These are phyloP conservation scores for Ophiostoma sp. DNA, from an alignment of 2,329 filamentous ascomycete species.

Conservation along the genomic window DNA sequence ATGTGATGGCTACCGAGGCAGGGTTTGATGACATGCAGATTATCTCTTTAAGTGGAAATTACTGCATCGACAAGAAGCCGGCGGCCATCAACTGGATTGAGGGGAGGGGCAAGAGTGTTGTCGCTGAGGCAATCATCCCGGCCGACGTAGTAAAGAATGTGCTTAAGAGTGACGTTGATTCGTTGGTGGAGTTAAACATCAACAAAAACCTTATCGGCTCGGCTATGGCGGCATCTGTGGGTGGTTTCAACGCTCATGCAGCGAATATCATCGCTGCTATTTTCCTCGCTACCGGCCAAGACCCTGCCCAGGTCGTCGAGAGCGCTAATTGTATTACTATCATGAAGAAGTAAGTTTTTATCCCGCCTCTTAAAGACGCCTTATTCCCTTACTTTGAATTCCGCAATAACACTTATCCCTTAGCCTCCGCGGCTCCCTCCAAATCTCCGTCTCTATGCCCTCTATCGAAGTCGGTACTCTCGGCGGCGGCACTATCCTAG, in stretches of 20 bases:
- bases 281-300: constrained; percentile 92
- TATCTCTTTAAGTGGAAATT: constrained; percentile 92
- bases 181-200: constrained; percentile 86
- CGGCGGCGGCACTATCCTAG: constrained; percentile 91
- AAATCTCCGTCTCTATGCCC: constrained; percentile 97
- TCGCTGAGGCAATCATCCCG: constrained; percentile 95
- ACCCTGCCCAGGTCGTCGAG: constrained; percentile 96
- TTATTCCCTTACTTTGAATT: background rate
- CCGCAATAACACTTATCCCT: background rate
- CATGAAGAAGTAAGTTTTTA: constrained; percentile 69
- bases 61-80: constrained; percentile 96
- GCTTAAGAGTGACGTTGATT: constrained; percentile 87
- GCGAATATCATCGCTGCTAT: constrained; percentile 96
- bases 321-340: constrained; percentile 96
- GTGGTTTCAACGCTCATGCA: constrained; percentile 96
- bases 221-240: constrained; percentile 92
- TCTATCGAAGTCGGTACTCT: constrained; percentile 96
- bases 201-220: constrained; percentile 95
- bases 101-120: constrained; percentile 90
- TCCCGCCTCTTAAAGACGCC: background rate
- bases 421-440: constrained; percentile 71
- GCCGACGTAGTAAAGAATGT: constrained; percentile 78
- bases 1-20: constrained; percentile 77
- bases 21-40: constrained; percentile 96
- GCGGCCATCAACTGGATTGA: constrained; percentile 99